These are phyloP conservation scores for Talaromyces marneffei DNA, from an alignment of 2,329 filamentous ascomycete genomes.

Conservation along the genomic window DNA sequence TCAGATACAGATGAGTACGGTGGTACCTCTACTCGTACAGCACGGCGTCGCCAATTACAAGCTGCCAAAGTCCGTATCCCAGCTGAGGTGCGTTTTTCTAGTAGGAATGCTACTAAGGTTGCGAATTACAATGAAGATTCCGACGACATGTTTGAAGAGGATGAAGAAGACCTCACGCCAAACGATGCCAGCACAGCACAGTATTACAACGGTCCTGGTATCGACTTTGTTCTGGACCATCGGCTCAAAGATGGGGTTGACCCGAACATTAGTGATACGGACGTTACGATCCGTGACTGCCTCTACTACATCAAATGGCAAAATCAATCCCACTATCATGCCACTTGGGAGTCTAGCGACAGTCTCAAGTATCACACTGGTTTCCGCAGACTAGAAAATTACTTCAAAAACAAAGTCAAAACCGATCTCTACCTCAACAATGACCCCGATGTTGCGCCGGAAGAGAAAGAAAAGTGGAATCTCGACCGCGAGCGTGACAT, in stretches of 20 bases:
- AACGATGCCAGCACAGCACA: slow-evolving; percentile 64
- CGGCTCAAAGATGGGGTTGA: slow-evolving; percentile 64
- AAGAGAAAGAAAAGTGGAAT: slow-evolving; percentile 88
- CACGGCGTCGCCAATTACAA: slow-evolving; percentile 68
- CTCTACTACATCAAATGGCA: slow-evolving; percentile 96
- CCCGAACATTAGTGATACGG: slow-evolving; percentile 46
- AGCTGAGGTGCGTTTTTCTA: slow-evolving; percentile 86
- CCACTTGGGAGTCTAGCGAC: slow-evolving; percentile 84
- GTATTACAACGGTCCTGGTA: slow-evolving; percentile 74
- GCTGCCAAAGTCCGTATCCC: slow-evolving; percentile 58
- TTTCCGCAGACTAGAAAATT: slow-evolving; percentile 87
- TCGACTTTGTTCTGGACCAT: slow-evolving; percentile 88
- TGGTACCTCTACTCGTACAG: slow-evolving; percentile 62
- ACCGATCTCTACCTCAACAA: slow-evolving; percentile 72
- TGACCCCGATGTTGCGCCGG: slow-evolving; percentile 67
- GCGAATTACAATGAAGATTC: slow-evolving; percentile 65
- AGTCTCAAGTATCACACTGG: slow-evolving; percentile 72
- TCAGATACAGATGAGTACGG: slow-evolving; percentile 67
- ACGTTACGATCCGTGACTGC: slow-evolving; percentile 50
- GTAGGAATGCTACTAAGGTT: slow-evolving; percentile 71
- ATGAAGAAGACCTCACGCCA: slow-evolving; percentile 57
- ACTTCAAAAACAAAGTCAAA: slow-evolving; percentile 71
- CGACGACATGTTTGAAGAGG: slow-evolving; percentile 52
- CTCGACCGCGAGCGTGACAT: slow-evolving; percentile 89
- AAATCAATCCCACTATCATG: slow-evolving; percentile 87